Evolutionary conservation across 192 early-diverging fungal species (phyloP), one percentile per base, ranked within the genome.

Genomic region (Gonapodya prolifera): DNA sequence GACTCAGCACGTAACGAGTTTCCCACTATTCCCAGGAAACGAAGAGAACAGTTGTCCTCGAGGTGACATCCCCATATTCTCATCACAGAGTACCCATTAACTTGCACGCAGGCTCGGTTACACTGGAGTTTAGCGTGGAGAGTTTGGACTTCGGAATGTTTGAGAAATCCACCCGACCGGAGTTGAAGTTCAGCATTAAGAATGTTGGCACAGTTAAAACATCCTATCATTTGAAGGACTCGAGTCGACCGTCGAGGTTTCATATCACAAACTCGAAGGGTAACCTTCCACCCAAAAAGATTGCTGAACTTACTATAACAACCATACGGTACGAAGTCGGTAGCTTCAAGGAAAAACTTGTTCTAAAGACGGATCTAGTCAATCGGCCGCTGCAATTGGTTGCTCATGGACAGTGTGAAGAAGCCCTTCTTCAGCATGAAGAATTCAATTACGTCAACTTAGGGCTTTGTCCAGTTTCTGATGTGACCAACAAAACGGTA

Each of bases 141-240:
- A 77, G 74, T 23, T 77, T 90, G 28, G 86, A 90, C 77, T 90
- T 89, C 80, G 89, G 89, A 18, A 90, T 90, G 85, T 90, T 89
- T 82, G 89, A 90, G 79, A 75, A 85, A 1, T 85, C 83, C 0
- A 79, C 84, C 0, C 30, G 81, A 18, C 89, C 89, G 16, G 75
- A 77, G 13, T 36, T 85, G 0, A 81, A 73, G 33, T 76, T 90
- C 30, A 80, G 69, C 18, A 80, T 90, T 13, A 80, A 79, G 35
- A 90, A 90, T 77, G 78, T 77, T 0, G 89, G 89, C 30, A 87
- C 89, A 1, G 85, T 90, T 0, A 82, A 83, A 36, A 90, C 88
- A 13, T 82, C 84, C 28, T 90, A 83, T 74, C 69, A 45, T n/a
- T 78, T 90, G 1, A 73, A 81, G 33, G 88, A 90, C 76, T 70